A percentile compares a stretch with the other conserved stretches of the same genome.
Conservation (phyloP, 108 stramenopile species). For the Nitzschia sp. region DNA sequence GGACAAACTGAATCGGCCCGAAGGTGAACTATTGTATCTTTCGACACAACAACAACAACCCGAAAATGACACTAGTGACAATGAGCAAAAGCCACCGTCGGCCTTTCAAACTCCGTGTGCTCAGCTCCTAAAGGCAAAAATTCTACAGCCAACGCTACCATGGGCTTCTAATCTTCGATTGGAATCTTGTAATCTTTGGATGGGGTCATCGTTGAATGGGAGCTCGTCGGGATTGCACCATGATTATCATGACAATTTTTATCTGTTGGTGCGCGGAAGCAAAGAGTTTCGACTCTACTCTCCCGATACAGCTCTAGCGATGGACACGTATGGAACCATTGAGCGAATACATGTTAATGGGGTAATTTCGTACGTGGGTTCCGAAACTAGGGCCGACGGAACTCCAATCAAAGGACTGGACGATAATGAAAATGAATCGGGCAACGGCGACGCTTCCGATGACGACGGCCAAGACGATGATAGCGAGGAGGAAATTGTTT, state of each 20-base stretch:
- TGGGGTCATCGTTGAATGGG: slow-evolving; percentile 58
- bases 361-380: slow-evolving; percentile 67
- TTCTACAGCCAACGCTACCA: slow-evolving; percentile 13
- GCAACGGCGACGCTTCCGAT: slow-evolving; percentile 30
- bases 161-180: slow-evolving; percentile 12
- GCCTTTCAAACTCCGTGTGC: slow-evolving; percentile 25
- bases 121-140: slow-evolving; percentile 21
- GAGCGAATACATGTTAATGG: slow-evolving; percentile 87
- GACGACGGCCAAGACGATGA: slow-evolving; percentile 48
- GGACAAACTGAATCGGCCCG: slow-evolving; percentile 29
- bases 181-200: slow-evolving; percentile 83
- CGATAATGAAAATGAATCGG: not conserved
- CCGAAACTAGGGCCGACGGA: slow-evolving; percentile 33
- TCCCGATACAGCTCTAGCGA: slow-evolving; percentile 54
- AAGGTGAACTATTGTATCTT: slow-evolving; percentile 31
- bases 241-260: slow-evolving; percentile 99
- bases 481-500: slow-evolving; percentile 18
- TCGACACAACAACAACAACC: slow-evolving; percentile 20
- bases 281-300: slow-evolving; percentile 88
- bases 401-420: slow-evolving; percentile 44
- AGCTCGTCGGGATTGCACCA: slow-evolving; percentile 91
- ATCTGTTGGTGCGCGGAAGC: slow-evolving; percentile 79
- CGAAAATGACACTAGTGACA: slow-evolving; percentile 11
- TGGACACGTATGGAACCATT: slow-evolving; percentile 78
- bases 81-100: not conserved